Conservation (phyloP, 164 flowering plant genomes). For the Chimonanthus praecox region DNA sequence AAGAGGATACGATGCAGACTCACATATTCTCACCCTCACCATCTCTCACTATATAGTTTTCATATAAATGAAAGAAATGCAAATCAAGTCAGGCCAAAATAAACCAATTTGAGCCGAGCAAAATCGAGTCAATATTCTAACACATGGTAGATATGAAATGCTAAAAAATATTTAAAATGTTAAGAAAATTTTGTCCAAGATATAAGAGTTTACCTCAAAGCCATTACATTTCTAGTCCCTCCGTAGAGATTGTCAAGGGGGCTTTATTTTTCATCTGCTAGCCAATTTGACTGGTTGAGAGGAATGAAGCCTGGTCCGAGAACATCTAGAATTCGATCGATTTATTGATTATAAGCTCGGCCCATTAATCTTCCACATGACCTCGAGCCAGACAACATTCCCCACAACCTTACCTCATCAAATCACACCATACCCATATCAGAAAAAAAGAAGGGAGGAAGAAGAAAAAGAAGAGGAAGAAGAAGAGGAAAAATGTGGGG, state of each 20-base stretch:
- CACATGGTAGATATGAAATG: neutral
- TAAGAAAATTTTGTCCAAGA: too few species aligned
- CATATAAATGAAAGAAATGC: too few species aligned
- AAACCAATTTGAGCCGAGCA: neutral
- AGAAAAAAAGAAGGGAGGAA: neutral
- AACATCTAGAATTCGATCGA: constrained; percentile 12
- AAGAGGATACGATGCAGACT: neutral
- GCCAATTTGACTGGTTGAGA: constrained; percentile 16
- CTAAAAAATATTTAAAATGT: too few species aligned
- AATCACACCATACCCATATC: neutral
- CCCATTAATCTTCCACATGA: neutral
- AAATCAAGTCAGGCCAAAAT: too few species aligned
- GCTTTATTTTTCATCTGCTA: neutral
- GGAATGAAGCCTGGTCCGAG: constrained; percentile 46
- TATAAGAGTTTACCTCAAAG: too few species aligned
- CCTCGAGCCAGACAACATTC: constrained; percentile 19
- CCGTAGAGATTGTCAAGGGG: neutral
- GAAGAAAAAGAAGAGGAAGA: neutral
- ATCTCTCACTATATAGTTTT: too few species aligned
- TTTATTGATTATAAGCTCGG: neutral
- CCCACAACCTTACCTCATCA: constrained; percentile 10
- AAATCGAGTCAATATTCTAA: neutral
- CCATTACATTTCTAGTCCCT: neutral
- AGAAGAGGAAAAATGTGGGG: neutral
- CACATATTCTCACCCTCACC: neutral